Evolutionary conservation across 2,329 filamentous ascomycete genomes (phyloP).

Genomic region (Stylonectria norvegica): DNA sequence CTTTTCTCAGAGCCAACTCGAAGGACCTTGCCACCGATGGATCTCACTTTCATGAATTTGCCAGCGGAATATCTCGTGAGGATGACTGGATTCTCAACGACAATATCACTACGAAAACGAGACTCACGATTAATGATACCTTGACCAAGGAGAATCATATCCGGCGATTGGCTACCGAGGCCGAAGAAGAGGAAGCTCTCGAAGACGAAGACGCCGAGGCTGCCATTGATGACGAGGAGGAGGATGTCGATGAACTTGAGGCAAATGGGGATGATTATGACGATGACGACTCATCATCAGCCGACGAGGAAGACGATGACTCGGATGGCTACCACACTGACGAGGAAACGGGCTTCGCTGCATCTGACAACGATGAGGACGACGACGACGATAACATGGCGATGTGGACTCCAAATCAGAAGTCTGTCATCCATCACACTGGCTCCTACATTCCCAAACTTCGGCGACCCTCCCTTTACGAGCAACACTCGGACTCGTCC

Average conservation of each 20-base stretch:
- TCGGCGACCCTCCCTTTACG: slow-evolving; percentile 39
- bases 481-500: slow-evolving; percentile 59
- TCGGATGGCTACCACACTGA: slow-evolving; percentile 73
- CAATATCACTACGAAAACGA: slow-evolving; percentile 58
- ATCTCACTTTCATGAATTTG: slow-evolving; percentile 84
- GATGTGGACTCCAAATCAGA: slow-evolving; percentile 51
- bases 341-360: slow-evolving; percentile 65
- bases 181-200: slow-evolving; percentile 73
- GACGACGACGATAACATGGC: slow-evolving; percentile 62
- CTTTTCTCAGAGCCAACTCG: slow-evolving; percentile 50
- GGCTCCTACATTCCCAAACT: slow-evolving; percentile 33
- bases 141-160: slow-evolving; percentile 87
- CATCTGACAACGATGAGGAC: slow-evolving; percentile 65
- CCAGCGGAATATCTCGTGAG: slow-evolving; percentile 73
- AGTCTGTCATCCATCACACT: slow-evolving; percentile 34
- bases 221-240: slow-evolving; percentile 41
- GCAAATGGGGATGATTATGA: slow-evolving; percentile 51
- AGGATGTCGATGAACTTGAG: slow-evolving; percentile 49
- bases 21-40: slow-evolving; percentile 52
- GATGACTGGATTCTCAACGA: slow-evolving; percentile 87
- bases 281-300: slow-evolving; percentile 52
- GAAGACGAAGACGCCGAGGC: slow-evolving; percentile 44
- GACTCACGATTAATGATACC: slow-evolving; percentile 85
- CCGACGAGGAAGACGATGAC: slow-evolving; percentile 48
- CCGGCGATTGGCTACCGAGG: slow-evolving; percentile 80